A percentile compares a stretch with the other conserved stretches of the same genome.
These are phyloP conservation scores for Quercus dentata DNA, from an alignment of 306 rosid genomes.

Conservation along the genomic window DNA sequence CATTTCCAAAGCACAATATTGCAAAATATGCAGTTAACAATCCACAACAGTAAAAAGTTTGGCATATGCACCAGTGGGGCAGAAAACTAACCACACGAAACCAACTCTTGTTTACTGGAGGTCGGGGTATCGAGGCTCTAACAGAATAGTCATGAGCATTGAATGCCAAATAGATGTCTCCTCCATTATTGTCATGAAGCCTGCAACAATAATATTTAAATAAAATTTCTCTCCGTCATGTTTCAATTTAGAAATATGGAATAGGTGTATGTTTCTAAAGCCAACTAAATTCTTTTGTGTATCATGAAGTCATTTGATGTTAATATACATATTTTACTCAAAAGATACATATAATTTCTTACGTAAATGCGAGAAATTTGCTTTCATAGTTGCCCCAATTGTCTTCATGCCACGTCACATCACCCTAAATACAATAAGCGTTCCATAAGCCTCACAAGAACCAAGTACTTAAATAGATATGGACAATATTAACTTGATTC, in stretches of 20 bases:
- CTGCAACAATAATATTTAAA: slow-evolving; percentile 33
- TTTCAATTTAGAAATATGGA: neutral
- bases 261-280: neutral
- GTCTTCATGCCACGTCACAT: slow-evolving; percentile 95
- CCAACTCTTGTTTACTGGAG: slow-evolving; percentile 67
- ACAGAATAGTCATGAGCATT: slow-evolving; percentile 73
- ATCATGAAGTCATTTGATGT: neutral
- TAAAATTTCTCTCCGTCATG: neutral
- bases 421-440: slow-evolving; percentile 47
- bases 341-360: slow-evolving; percentile 28
- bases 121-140: slow-evolving; percentile 49
- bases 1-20: neutral
- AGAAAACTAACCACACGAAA: slow-evolving; percentile 80
- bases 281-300: neutral
- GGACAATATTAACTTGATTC: slow-evolving; percentile 6
- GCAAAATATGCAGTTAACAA: slow-evolving; percentile 15
- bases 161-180: slow-evolving; percentile 85
- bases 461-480: neutral
- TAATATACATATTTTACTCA: slow-evolving; percentile 7
- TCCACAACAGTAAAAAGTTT: neutral
- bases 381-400: slow-evolving; percentile 75
- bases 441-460: slow-evolving; percentile 17
- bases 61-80: neutral
- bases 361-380: slow-evolving; percentile 96
- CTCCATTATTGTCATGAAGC: slow-evolving; percentile 70